Percentiles rank a stretch among this genome's conserved stretches.
Evolutionary conservation across 805 yeast genomes (phyloP).

Genomic region (Saccharomycopsis sp.): DNA sequence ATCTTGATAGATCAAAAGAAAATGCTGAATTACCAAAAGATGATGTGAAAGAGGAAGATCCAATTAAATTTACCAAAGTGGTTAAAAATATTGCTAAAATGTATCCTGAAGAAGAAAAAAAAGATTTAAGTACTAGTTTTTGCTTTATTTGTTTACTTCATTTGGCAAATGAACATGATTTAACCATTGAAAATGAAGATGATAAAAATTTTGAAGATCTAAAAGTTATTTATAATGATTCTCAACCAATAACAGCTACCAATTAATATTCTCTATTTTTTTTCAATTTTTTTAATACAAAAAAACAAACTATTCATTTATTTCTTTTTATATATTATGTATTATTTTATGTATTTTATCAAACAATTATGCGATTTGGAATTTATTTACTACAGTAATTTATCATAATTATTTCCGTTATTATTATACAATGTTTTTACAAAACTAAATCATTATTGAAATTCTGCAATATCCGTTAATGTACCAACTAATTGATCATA

Average conservation of each 20-base stretch:
- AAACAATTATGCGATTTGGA: too few relatives aligned
- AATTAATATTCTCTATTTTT: too few relatives aligned
- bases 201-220: conserved; percentile 13
- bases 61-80: conserved; percentile 33
- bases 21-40: conserved; percentile 1
- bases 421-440: not conserved
- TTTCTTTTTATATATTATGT: too few relatives aligned
- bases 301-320: not conserved
- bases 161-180: conserved; percentile 78
- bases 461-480: not conserved
- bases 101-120: conserved; percentile 46
- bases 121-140: conserved; percentile 74
- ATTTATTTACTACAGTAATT: too few relatives aligned
- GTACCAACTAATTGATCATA: conserved; percentile 8
- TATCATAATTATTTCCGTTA: not conserved
- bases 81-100: conserved; percentile 37
- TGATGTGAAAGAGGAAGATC: conserved; percentile 7
- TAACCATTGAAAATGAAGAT: conserved; percentile 37
- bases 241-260: not conserved
- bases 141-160: conserved; percentile 78
- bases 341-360: too few relatives aligned
- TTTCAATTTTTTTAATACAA: not conserved
- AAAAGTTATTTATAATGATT: conserved; percentile 10
- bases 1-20: not conserved
- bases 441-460: not conserved